These are phyloP conservation scores for Lentithecium fluviatile DNA, from an alignment of 495 filamentous ascomycete genomes.

Conservation along the genomic window DNA sequence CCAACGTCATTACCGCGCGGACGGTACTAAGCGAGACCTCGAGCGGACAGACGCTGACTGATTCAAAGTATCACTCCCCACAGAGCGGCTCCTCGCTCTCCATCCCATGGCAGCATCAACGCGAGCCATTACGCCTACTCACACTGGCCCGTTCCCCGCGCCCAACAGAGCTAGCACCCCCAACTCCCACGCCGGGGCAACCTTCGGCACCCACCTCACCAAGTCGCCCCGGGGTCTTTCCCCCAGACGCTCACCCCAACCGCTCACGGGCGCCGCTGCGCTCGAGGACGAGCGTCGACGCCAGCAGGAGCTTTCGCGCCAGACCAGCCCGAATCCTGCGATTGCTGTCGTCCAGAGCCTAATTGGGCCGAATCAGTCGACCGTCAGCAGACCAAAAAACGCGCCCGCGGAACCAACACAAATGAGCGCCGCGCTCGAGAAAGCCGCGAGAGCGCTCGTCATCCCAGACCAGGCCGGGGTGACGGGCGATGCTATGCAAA, in stretches of 20 bases:
- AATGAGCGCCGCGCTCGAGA: conserved; percentile 46
- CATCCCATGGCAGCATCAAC: conserved; percentile 35
- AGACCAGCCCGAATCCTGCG: conserved; percentile 54
- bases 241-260: conserved; percentile 48
- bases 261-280: conserved; percentile 56
- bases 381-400: conserved; percentile 55
- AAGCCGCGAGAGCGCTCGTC: conserved; percentile 43
- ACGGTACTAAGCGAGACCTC: neutral
- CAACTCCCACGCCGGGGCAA: conserved; percentile 14
- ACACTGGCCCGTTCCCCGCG: conserved; percentile 36
- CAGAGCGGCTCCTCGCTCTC: neutral
- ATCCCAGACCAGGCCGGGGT: conserved; percentile 41
- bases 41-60: conserved; percentile 17
- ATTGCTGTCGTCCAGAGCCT: conserved; percentile 54
- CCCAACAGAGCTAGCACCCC: conserved; percentile 38
- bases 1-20: neutral
- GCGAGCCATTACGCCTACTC: conserved; percentile 39
- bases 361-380: conserved; percentile 51
- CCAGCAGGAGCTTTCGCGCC: conserved; percentile 48
- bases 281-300: conserved; percentile 55
- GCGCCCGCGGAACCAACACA: conserved; percentile 41
- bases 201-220: conserved; percentile 38
- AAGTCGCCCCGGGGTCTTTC: conserved; percentile 55
- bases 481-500: conserved; percentile 43
- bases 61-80: neutral